These are phyloP conservation scores for Thamnidium elegans DNA, from an alignment of 192 early-diverging fungal genomes.

Conservation along the genomic window DNA sequence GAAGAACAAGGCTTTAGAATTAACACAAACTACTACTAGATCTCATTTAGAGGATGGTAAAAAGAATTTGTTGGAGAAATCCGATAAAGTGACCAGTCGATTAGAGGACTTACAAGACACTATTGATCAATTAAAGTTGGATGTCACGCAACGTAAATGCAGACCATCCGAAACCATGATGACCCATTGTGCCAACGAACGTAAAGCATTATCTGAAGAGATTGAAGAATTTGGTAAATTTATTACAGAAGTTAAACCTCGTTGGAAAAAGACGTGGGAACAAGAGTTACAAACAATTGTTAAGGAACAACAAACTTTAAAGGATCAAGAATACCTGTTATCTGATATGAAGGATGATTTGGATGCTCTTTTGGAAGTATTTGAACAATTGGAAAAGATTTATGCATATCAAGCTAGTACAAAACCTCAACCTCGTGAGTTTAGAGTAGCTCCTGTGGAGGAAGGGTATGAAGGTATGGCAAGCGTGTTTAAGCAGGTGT, in stretches of 20 bases:
- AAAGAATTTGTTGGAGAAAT: slow-evolving; percentile 39
- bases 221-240: slow-evolving; percentile 52
- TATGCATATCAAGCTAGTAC: slow-evolving; percentile 51
- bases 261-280: slow-evolving; percentile 84
- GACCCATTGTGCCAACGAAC: slow-evolving; percentile 51
- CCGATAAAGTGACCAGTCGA: slow-evolving; percentile 46
- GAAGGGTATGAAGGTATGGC: slow-evolving; percentile 65
- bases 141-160: slow-evolving; percentile 66
- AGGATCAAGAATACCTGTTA: slow-evolving; percentile 72
- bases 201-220: slow-evolving; percentile 46
- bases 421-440: slow-evolving; percentile 40
- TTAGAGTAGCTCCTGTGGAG: slow-evolving; percentile 52
- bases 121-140: slow-evolving; percentile 70
- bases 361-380: slow-evolving; percentile 54
- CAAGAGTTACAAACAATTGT: slow-evolving; percentile 79
- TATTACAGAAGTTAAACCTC: slow-evolving; percentile 61
- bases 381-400: slow-evolving; percentile 62
- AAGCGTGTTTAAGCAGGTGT: slow-evolving; percentile 66
- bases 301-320: slow-evolving; percentile 76
- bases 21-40: not conserved
- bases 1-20: not conserved
- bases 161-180: slow-evolving; percentile 56
- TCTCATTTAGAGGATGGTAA: slow-evolving; percentile 54
- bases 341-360: slow-evolving; percentile 67
- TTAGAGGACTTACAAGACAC: slow-evolving; percentile 63